Evolutionary conservation across 2,329 filamentous ascomycete genomes (phyloP).

Genomic region (Arthrocladium fulminans): DNA sequence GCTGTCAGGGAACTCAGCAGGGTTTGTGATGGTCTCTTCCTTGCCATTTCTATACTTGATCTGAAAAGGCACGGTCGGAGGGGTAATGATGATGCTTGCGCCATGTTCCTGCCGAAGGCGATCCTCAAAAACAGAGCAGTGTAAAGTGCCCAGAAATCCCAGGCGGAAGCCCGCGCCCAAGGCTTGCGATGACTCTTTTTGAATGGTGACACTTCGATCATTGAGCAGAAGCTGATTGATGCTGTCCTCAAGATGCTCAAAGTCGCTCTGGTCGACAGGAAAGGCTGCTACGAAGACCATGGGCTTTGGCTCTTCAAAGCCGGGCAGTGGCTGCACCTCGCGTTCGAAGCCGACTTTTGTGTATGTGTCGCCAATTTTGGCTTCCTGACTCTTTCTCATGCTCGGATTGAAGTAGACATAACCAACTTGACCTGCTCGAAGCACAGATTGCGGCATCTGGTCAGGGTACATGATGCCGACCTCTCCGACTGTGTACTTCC

Average conservation of each 20-base stretch:
- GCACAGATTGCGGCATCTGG: conserved; percentile 66
- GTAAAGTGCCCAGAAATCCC: conserved; percentile 89
- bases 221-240: conserved; percentile 91
- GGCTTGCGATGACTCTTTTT: conserved; percentile 90
- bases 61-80: conserved; percentile 88
- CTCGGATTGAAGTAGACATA: conserved; percentile 97
- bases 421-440: conserved; percentile 88
- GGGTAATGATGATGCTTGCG: conserved; percentile 90
- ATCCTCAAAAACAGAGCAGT: conserved; percentile 99
- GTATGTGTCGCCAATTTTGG: conserved; percentile 91
- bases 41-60: conserved; percentile 69
- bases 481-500: conserved; percentile 88
- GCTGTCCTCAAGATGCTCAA: conserved; percentile 79
- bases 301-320: conserved; percentile 93
- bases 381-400: conserved; percentile 94
- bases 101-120: conserved; percentile 89
- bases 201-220: conserved; percentile 84
- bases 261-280: conserved; percentile 82
- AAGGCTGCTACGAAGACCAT: conserved; percentile 99
- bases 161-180: conserved; percentile 88
- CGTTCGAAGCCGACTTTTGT: conserved; percentile 71
- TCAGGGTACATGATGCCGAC: conserved; percentile 94
- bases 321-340: conserved; percentile 69
- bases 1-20: conserved; percentile 76
- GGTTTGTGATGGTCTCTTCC: conserved; percentile 73